Conservation (phyloP, 352 stramenopile genomes). For the Globisporangium recalcitrans region DNA sequence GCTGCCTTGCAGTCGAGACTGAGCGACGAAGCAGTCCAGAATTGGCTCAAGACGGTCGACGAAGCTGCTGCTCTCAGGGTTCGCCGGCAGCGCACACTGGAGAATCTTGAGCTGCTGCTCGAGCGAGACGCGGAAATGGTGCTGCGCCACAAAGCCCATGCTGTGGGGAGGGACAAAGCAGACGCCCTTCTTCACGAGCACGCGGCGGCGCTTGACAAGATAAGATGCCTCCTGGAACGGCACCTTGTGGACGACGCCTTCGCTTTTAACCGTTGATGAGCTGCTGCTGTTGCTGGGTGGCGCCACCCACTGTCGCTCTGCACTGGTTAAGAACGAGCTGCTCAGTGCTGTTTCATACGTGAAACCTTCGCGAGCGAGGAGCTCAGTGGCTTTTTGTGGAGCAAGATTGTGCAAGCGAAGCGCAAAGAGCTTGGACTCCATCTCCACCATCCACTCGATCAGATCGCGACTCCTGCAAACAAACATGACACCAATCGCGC, state of each 20-base stretch:
- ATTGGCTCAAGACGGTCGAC: conserved; percentile 39
- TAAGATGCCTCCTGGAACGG: conserved; percentile 38
- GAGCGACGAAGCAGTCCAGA: conserved; percentile 31
- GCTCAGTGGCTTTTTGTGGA: conserved; percentile 8
- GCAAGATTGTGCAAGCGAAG: conserved; percentile 18
- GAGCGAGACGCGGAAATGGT: conserved; percentile 34
- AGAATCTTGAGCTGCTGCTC: conserved; percentile 37
- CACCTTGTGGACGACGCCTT: conserved; percentile 26
- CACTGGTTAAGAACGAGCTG: background rate
- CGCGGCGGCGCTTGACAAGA: conserved; percentile 37
- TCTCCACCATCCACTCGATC: conserved; percentile 53
- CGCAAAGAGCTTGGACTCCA: conserved; percentile 41
- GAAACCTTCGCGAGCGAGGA: conserved; percentile 31
- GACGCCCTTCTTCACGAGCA: conserved; percentile 39
- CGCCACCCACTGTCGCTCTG: background rate
- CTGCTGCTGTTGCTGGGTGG: background rate
- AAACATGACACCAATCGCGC: no score
- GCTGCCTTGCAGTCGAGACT: conserved; percentile 25
- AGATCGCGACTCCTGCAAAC: conserved; percentile 13
- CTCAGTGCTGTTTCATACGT: background rate
- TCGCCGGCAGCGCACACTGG: no score
- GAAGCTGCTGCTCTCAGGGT: conserved; percentile 16
- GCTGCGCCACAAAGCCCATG: conserved; percentile 30
- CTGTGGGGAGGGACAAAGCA: conserved; percentile 36
- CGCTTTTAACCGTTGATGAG: background rate